Evolutionary conservation across 345 rosid genomes (phyloP).

Genomic region (Rhizophora apiculata): DNA sequence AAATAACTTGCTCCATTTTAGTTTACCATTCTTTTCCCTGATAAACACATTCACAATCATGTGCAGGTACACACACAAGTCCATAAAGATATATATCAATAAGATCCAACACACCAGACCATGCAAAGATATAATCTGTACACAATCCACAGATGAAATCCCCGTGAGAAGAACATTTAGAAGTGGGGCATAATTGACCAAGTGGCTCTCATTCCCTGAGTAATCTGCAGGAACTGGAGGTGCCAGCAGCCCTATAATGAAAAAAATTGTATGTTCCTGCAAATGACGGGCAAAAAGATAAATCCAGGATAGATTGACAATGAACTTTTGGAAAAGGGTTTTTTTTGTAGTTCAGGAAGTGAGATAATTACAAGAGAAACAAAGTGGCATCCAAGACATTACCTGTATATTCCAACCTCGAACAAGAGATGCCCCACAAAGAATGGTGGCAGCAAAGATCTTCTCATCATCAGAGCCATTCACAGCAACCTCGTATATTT

Average conservation of each 20-base stretch:
- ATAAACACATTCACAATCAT: conserved; percentile 7
- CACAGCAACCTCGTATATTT: conserved; percentile 82
- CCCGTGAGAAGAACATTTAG: conserved; percentile 85
- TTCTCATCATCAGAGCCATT: conserved; percentile 88
- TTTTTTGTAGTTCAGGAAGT: neutral
- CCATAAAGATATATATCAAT: conserved; percentile 1
- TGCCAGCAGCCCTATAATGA: conserved; percentile 67
- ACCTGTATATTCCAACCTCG: conserved; percentile 99
- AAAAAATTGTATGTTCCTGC: conserved; percentile 79
- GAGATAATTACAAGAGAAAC: neutral
- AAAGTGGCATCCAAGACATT: conserved; percentile 10
- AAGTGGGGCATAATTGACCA: conserved; percentile 69
- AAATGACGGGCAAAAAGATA: conserved; percentile 27
- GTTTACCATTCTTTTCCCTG: neutral
- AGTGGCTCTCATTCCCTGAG: conserved; percentile 71
- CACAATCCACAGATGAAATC: conserved; percentile 78
- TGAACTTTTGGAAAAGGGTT: conserved; percentile 1
- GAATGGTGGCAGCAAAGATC: conserved; percentile 82
- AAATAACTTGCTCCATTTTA: neutral
- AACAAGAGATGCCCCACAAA: conserved; percentile 88
- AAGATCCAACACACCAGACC: conserved; percentile 69
- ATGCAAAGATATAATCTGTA: conserved; percentile 81
- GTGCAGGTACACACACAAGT: neutral
- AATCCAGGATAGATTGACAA: conserved; percentile 9
- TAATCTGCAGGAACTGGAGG: conserved; percentile 68